Evolutionary conservation across 768 basidiomycete genomes (phyloP).

Genomic region (button mushroom (Agaricus bisporus)): DNA sequence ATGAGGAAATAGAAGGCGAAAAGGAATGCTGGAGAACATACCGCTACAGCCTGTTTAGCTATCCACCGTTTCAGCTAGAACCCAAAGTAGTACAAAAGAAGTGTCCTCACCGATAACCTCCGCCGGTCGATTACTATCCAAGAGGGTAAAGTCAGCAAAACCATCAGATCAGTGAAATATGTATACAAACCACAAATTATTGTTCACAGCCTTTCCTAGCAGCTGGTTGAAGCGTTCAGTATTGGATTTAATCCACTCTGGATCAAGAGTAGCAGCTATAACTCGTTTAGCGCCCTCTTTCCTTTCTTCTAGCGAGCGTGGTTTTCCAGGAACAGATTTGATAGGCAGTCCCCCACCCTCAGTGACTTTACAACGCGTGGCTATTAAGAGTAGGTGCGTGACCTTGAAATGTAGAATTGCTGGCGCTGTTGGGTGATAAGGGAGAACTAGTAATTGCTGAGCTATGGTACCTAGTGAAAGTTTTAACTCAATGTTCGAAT

Average conservation of each 20-base stretch:
- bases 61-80: not conserved
- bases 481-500: not conserved
- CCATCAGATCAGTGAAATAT: not conserved
- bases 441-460: slow-evolving; percentile 39
- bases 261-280: slow-evolving; percentile 20
- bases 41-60: slow-evolving; percentile 25
- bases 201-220: slow-evolving; percentile 16
- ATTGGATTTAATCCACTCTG: slow-evolving; percentile 22
- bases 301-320: slow-evolving; percentile 21
- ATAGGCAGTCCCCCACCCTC: slow-evolving; percentile 17
- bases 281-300: slow-evolving; percentile 19
- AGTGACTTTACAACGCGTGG: slow-evolving; percentile 26
- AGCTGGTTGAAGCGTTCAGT: slow-evolving; percentile 17
- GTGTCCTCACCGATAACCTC: slow-evolving; percentile 20
- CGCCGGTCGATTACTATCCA: slow-evolving; percentile 19
- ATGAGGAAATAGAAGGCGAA: not conserved
- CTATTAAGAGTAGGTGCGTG: slow-evolving; percentile 35
- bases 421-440: slow-evolving; percentile 28
- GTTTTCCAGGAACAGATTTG: slow-evolving; percentile 17
- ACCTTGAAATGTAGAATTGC: slow-evolving; percentile 30
- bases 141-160: not conserved
- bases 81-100: not conserved
- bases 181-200: slow-evolving; percentile 5
- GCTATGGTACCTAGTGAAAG: slow-evolving; percentile 29
- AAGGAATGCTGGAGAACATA: slow-evolving; percentile 11